Conservation (phyloP, 805 yeast species). For the Schwanniomyces vanrijiae region DNA sequence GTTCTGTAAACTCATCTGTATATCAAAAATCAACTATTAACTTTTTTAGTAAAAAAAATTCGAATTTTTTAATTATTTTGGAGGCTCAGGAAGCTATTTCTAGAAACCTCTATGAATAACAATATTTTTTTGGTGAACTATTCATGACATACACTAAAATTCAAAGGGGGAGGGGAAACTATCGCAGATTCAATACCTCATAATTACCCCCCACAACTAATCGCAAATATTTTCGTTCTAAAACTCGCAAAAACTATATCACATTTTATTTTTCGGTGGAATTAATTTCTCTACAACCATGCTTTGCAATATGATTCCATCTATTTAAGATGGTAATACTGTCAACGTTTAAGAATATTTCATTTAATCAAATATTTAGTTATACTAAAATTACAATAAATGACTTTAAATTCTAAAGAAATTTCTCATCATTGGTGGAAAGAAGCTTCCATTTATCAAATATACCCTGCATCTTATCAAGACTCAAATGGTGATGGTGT, state of each 20-base stretch:
- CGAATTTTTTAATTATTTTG: no score
- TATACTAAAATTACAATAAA: constrained; percentile 14
- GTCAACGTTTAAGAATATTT: no score
- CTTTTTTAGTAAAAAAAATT: no score
- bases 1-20: no score
- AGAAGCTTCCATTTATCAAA: constrained; percentile 55
- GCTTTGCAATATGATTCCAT: not conserved
- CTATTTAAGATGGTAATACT: no score
- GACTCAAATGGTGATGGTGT: constrained; percentile 61
- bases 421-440: constrained; percentile 49
- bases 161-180: not conserved
- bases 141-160: no score
- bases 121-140: no score
- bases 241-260: not conserved
- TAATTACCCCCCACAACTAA: not conserved
- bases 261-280: not conserved
- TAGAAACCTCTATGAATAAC: no score
- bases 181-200: not conserved
- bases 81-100: no score
- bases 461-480: constrained; percentile 61
- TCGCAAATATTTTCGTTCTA: not conserved
- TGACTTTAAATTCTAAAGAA: no score
- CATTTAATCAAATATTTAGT: no score
- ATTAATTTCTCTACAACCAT: not conserved
- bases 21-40: no score